A percentile compares a stretch with the other conserved stretches of the same genome.
Conservation (phyloP, 179 eudicot genomes). For the Silene noctiflora region DNA sequence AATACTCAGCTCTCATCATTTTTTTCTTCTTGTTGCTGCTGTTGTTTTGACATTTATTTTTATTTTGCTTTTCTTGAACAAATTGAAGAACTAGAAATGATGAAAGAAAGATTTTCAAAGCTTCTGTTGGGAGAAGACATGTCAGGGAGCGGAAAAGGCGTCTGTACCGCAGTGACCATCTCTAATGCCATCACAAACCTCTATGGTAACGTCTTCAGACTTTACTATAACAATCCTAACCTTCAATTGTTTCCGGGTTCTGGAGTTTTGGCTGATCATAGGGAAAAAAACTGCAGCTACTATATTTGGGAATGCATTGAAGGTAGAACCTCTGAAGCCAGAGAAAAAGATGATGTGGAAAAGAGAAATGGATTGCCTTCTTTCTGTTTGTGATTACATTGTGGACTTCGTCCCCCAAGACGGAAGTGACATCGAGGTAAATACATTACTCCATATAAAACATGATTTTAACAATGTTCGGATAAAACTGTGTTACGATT, state of each 20-base stretch:
- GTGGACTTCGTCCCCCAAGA: conserved; percentile 62
- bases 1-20: conserved; percentile 1
- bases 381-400: conserved; percentile 82
- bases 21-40: background rate
- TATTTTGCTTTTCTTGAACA: background rate
- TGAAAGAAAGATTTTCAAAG: conserved; percentile 96
- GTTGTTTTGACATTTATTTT: background rate
- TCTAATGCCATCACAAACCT: conserved; percentile 96
- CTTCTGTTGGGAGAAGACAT: conserved; percentile 93
- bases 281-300: conserved; percentile 44
- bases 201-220: conserved; percentile 51
- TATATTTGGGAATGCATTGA: conserved; percentile 73
- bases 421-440: conserved; percentile 58
- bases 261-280: background rate
- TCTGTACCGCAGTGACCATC: conserved; percentile 72
- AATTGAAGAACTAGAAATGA: conserved; percentile 64
- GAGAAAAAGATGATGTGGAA: conserved; percentile 88
- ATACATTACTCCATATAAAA: background rate
- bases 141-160: conserved; percentile 98
- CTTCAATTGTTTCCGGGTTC: background rate
- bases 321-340: conserved; percentile 69
- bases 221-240: background rate
- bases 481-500: too few relatives aligned
- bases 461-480: too few relatives aligned
- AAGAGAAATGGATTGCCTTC: conserved; percentile 88